Percentiles rank a stretch among this genome's conserved stretches.
These are phyloP conservation scores for Craspedostauros australis DNA, from an alignment of 108 stramenopile genomes.

Conservation along the genomic window DNA sequence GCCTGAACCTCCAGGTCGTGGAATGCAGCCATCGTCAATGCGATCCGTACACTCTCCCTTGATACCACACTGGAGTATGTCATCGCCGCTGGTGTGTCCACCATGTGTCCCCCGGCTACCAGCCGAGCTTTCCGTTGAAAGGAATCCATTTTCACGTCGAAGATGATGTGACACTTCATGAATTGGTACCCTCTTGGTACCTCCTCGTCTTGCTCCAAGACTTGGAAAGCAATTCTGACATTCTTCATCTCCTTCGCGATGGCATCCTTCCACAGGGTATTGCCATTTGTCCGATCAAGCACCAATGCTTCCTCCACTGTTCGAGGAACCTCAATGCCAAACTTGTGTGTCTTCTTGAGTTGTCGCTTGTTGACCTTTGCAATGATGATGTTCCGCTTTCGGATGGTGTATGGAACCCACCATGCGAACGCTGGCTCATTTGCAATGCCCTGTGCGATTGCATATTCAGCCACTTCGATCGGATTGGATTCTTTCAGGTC, in stretches of 20 bases:
- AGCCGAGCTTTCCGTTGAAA: constrained; percentile 18
- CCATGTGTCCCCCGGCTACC: constrained; percentile 32
- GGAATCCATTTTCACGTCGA: constrained; percentile 18
- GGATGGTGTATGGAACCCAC: constrained; percentile 27
- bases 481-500: constrained; percentile 26
- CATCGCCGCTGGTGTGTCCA: constrained; percentile 3
- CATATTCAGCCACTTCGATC: constrained; percentile 32
- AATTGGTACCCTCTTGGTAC: constrained; percentile 20
- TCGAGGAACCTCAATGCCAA: constrained; percentile 23
- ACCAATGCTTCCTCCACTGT: constrained; percentile 19
- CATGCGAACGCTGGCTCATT: constrained; percentile 33
- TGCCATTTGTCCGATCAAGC: constrained; percentile 16
- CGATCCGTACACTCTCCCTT: constrained; percentile 27
- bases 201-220: constrained; percentile 11
- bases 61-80: constrained; percentile 26
- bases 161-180: constrained; percentile 29
- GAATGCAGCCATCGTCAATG: constrained; percentile 25
- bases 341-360: constrained; percentile 24
- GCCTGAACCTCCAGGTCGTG: constrained; percentile 21
- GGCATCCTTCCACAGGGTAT: constrained; percentile 30
- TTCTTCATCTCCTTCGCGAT: constrained; percentile 29
- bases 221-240: constrained; percentile 23
- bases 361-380: constrained; percentile 12
- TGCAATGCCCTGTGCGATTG: constrained; percentile 11
- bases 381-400: constrained; percentile 17